phyloP scores from a whole-genome alignment of 2,329 filamentous ascomycete genomes.

The Exophiala xenobiotica region DNA sequence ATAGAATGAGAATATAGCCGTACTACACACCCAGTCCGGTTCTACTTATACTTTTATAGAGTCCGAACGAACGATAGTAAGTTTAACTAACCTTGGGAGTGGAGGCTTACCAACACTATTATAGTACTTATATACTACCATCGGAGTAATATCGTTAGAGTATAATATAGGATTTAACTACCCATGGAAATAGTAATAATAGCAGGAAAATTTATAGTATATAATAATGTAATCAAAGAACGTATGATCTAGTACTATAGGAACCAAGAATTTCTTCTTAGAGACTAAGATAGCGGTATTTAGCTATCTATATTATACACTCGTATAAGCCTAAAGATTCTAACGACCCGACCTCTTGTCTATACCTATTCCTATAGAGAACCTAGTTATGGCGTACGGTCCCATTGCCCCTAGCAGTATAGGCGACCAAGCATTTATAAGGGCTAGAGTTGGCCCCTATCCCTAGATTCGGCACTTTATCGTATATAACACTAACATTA shows the following conservation, averaged over 20 bases:
- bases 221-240: too few relatives aligned
- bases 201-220: too few relatives aligned
- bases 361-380: too few relatives aligned
- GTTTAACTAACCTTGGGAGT: too few relatives aligned
- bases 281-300: neutral
- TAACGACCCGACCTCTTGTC: neutral
- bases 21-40: neutral
- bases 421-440: constrained; percentile 36
- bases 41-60: neutral
- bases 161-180: too few relatives aligned
- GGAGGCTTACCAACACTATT: too few relatives aligned
- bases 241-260: too few relatives aligned
- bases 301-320: neutral
- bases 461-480: constrained; percentile 39
- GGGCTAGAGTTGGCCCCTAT: constrained; percentile 45
- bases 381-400: neutral
- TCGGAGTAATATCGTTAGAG: too few relatives aligned
- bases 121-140: too few relatives aligned
- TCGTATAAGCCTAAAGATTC: neutral
- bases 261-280: neutral
- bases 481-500: constrained; percentile 28
- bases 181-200: too few relatives aligned
- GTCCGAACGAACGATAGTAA: neutral
- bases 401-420: constrained; percentile 11
- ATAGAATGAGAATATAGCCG: neutral